A percentile compares a stretch with the other conserved stretches of the same genome.
These are phyloP conservation scores for Monascus ruber DNA, from an alignment of 2,329 filamentous ascomycete species.

Conservation along the genomic window DNA sequence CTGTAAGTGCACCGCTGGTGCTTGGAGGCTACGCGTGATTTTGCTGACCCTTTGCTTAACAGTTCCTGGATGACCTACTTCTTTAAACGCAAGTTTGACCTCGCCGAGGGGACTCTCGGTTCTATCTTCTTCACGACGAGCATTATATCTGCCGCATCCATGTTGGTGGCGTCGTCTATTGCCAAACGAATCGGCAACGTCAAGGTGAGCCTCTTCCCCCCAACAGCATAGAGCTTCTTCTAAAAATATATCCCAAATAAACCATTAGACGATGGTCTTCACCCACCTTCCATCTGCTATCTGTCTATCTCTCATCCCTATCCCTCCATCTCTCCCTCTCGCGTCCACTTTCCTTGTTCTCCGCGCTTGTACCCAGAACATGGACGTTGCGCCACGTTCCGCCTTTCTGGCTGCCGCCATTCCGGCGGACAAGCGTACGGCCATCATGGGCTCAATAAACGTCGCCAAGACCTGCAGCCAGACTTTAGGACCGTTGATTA, in stretches of 20 bases:
- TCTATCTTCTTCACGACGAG: slow-evolving; percentile 41
- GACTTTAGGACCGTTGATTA: slow-evolving; percentile 51
- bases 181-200: slow-evolving; percentile 51
- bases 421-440: slow-evolving; percentile 54
- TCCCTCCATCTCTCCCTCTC: slow-evolving; percentile 42
- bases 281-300: slow-evolving; percentile 60
- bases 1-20: slow-evolving; percentile 36
- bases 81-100: slow-evolving; percentile 43
- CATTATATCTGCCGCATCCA: slow-evolving; percentile 31
- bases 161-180: slow-evolving; percentile 48
- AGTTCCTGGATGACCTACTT: slow-evolving; percentile 45
- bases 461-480: slow-evolving; percentile 56
- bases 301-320: slow-evolving; percentile 51
- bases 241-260: too few relatives aligned
- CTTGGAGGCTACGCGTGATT: slow-evolving; percentile 1
- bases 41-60: slow-evolving; percentile 7
- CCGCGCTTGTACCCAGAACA: slow-evolving; percentile 51
- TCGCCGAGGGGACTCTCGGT: slow-evolving; percentile 43
- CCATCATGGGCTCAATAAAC: slow-evolving; percentile 60
- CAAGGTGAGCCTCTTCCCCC: slow-evolving; percentile 22
- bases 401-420: slow-evolving; percentile 59
- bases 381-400: slow-evolving; percentile 60
- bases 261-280: slow-evolving; percentile 59
- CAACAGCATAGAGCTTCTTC: background rate
- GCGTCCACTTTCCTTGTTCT: slow-evolving; percentile 51